Conservation (phyloP, 495 filamentous ascomycete genomes). For the Staphylotrichum tortipilum region DNA sequence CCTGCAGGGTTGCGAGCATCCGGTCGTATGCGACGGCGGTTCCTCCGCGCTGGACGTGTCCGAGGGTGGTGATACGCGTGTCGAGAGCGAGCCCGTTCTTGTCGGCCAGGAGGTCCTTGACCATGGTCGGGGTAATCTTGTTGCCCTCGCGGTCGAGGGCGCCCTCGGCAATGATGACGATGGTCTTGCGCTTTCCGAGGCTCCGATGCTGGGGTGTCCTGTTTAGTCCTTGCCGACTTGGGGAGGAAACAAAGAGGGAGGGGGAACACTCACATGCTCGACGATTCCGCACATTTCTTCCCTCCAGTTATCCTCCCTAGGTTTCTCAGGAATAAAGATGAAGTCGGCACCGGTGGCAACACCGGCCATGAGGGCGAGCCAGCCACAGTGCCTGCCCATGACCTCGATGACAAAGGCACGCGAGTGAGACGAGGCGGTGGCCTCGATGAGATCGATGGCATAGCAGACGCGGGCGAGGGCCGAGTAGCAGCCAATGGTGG, state of each 20-base stretch:
- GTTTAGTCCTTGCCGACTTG: not conserved
- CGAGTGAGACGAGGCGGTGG: slow-evolving; percentile 93
- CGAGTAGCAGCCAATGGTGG: slow-evolving; percentile 95
- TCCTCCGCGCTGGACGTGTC: slow-evolving; percentile 93
- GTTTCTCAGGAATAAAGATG: slow-evolving; percentile 94
- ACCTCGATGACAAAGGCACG: slow-evolving; percentile 97
- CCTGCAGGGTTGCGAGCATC: slow-evolving; percentile 86
- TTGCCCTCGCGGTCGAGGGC: slow-evolving; percentile 79
- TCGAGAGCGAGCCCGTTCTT: slow-evolving; percentile 65
- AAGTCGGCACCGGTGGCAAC: slow-evolving; percentile 95
- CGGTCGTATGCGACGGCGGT: slow-evolving; percentile 89
- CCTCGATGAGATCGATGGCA: slow-evolving; percentile 91
- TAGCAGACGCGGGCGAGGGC: slow-evolving; percentile 88
- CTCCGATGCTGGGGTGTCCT: slow-evolving; percentile 64
- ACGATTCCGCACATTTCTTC: slow-evolving; percentile 81
- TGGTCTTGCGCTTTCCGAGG: slow-evolving; percentile 90
- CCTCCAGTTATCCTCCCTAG: slow-evolving; percentile 78
- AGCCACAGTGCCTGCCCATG: slow-evolving; percentile 99
- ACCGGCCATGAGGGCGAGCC: slow-evolving; percentile 94
- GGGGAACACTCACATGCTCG: slow-evolving; percentile 56
- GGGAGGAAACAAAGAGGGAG: not conserved
- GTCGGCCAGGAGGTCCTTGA: slow-evolving; percentile 81
- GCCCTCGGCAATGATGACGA: slow-evolving; percentile 95
- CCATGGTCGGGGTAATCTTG: slow-evolving; percentile 67
- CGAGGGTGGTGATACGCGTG: slow-evolving; percentile 89